Percentiles rank a stretch among this genome's conserved stretches.
Evolutionary conservation across 2,329 filamentous ascomycete species (phyloP).

Genomic region (Sporothrix inflata): DNA sequence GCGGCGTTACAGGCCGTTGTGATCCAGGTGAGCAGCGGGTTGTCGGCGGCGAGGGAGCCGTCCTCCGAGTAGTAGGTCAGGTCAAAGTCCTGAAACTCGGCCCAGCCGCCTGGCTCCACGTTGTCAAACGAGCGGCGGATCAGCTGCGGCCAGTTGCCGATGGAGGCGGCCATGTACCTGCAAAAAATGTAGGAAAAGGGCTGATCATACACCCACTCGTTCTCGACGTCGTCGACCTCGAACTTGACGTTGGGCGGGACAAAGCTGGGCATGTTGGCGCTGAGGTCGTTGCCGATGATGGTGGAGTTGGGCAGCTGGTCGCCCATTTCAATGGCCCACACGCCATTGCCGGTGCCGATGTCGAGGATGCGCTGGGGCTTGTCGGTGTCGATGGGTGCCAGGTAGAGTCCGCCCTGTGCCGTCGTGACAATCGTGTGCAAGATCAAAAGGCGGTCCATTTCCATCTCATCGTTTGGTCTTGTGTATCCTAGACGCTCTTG

Average conservation of each 20-base stretch:
- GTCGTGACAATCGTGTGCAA: slow-evolving; percentile 28
- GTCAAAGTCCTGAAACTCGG: slow-evolving; percentile 37
- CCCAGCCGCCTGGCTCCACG: slow-evolving; percentile 35
- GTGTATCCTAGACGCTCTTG: slow-evolving; percentile 37
- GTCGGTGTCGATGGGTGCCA: slow-evolving; percentile 27
- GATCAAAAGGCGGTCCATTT: slow-evolving; percentile 33
- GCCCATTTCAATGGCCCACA: slow-evolving; percentile 31
- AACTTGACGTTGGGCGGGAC: slow-evolving; percentile 35
- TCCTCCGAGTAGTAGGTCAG: slow-evolving; percentile 33
- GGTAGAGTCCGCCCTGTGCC: slow-evolving; percentile 24
- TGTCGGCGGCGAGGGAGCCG: slow-evolving; percentile 26
- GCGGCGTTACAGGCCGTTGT: slow-evolving; percentile 33
- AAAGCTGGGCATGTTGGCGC: slow-evolving; percentile 35
- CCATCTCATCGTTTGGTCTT: slow-evolving; percentile 44
- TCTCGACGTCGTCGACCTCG: slow-evolving; percentile 36
- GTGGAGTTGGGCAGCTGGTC: slow-evolving; percentile 28
- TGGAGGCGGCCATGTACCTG: slow-evolving; percentile 33
- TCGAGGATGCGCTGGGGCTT: slow-evolving; percentile 29
- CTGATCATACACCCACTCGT: slow-evolving; percentile 33
- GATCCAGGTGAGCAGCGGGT: slow-evolving; percentile 29
- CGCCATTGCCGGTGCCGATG: slow-evolving; percentile 32
- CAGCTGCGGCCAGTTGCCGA: slow-evolving; percentile 34
- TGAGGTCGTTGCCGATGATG: slow-evolving; percentile 36
- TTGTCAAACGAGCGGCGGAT: slow-evolving; percentile 32
- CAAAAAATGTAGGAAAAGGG: slow-evolving; percentile 33